phyloP scores from a whole-genome alignment of 768 basidiomycete species.

The Trametes coccinea region DNA sequence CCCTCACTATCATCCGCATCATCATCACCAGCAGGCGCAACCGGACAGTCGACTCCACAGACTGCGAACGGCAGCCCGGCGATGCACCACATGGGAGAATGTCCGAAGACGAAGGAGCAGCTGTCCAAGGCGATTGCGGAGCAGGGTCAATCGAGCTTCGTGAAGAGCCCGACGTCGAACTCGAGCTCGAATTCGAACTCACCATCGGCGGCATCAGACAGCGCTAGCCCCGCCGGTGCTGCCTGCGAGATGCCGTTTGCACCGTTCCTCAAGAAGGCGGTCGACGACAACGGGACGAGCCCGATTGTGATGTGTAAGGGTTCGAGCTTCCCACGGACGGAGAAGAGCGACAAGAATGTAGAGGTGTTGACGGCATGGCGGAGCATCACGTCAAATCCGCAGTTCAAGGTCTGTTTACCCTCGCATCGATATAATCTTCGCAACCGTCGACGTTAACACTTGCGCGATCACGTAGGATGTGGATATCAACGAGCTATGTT shows the following conservation, averaged over 20 bases:
- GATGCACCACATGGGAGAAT: conserved; percentile 30
- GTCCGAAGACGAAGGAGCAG: conserved; percentile 59
- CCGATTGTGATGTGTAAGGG: conserved; percentile 67
- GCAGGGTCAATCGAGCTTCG: conserved; percentile 65
- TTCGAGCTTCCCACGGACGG: conserved; percentile 66
- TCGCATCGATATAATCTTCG: background rate
- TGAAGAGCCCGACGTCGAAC: conserved; percentile 27
- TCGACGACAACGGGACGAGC: conserved; percentile 35
- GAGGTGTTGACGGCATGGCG: conserved; percentile 81
- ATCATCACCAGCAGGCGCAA: conserved; percentile 18
- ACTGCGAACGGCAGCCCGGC: conserved; percentile 30
- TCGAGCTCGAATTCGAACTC: conserved; percentile 11
- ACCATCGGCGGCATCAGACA: conserved; percentile 25
- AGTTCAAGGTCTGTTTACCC: conserved; percentile 62
- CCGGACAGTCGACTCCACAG: conserved; percentile 10
- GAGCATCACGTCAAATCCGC: conserved; percentile 70
- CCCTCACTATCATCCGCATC: conserved; percentile 21
- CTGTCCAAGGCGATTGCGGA: conserved; percentile 49
- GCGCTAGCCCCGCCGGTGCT: conserved; percentile 1
- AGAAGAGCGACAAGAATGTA: conserved; percentile 70
- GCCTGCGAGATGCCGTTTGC: conserved; percentile 28
- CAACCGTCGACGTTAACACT: conserved; percentile 15
- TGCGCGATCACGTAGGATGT: conserved; percentile 49
- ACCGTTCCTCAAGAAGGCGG: conserved; percentile 36
- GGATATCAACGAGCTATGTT: conserved; percentile 77